Base-by-base conservation (phyloP, 768 basidiomycete genomes). In the Boletus pseudo-olivaceus region DNA sequence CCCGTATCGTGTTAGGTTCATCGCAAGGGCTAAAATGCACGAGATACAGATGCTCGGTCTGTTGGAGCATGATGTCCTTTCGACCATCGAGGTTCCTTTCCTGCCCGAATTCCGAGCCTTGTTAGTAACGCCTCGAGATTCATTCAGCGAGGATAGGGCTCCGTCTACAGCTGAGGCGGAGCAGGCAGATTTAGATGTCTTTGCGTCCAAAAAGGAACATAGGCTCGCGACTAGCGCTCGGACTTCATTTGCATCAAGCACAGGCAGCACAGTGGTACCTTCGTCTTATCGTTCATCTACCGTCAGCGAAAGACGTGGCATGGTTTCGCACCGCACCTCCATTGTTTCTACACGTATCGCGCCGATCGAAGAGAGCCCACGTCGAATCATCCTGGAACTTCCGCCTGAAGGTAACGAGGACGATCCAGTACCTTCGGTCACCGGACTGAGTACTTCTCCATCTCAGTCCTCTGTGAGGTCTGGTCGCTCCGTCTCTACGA, bases 11-110 rank as follows among this genome's bases (percentile, higher is more conserved):
- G 37, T 17, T 60, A 94, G 96, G 56, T 98, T 98, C 67, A 77
- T 98, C 26, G 88, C 93, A 6, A 84, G 96, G 30, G 93, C 90
- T n/a, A 91, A 92, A 73, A 96, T 97, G 93, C 91, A 93, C 63
- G 91, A 95, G 66, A 93, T 97, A 37, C 90, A 97, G 65, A 95
- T 92, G 90, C 80, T 97, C 1, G 95, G 95, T 7, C 75, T 96
- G 9, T 76, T 96, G 41, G 93, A 93, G 60, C 90, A 95, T 61
- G 93, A 96, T 61, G 87, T 97, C 30, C 83, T 93, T 20, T 87
- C 91, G 5, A 87, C 86, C 58, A 94, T 97, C 55, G 88, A 90
- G 57, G 83, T 97, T 12, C 94, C 95, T 2, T 88, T 84, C 65
- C 71, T 93, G 27, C 78, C 81, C 8, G 79, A 82, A 30, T 73